Base-by-base conservation (phyloP, 352 stramenopile species). In the Pseudoperonospora humuli region DNA sequence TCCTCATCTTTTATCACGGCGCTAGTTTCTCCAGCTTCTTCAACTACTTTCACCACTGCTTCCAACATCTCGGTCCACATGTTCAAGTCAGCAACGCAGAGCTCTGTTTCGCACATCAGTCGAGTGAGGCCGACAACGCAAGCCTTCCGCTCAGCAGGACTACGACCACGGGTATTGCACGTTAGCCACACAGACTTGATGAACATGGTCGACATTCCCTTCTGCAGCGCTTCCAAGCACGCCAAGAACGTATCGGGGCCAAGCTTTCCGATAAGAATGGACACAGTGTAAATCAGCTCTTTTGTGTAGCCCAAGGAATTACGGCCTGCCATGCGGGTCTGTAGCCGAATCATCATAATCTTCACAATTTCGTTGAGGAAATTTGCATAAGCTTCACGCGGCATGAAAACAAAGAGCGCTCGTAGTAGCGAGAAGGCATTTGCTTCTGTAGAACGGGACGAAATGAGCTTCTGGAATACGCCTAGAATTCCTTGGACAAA, bases 401-500 rank as follows among this genome's bases (percentile, higher is more conserved):
- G 79, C 58, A 98, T 78, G 57, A 87, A 93, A 10, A 76, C 68
- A 49, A 98, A 78, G 20, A 98, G 75, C 4, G 82, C 67, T 13
- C 75, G 75, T 7, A 99, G 77, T 6, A 98, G 52, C 37, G 90
- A 89, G 57, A 98, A 98, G 6, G 79, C 93, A 41, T 93, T 89
- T 13, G 70, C 58, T 66, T 98, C 96, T 1, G 87, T 98, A 10
- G 87, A 86, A 40, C 91, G 67, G 15, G 85, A 95, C 7, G 95
- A 88, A 47, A 99, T 82, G 8, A 99, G 71, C 49, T 98, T 98
- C 64, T 99, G 96, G 55, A 98, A 99, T n/a, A 99, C 86, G 27
- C 95, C 96, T 9, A 99, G 71, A 27, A 98, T 84, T 25, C 76
- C 84, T 28, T 74, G 60, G 11, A 84, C 75, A 0, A 82, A 84